Base-by-base conservation (phyloP, 2,329 filamentous ascomycete genomes). In the Microcera coccophila region DNA sequence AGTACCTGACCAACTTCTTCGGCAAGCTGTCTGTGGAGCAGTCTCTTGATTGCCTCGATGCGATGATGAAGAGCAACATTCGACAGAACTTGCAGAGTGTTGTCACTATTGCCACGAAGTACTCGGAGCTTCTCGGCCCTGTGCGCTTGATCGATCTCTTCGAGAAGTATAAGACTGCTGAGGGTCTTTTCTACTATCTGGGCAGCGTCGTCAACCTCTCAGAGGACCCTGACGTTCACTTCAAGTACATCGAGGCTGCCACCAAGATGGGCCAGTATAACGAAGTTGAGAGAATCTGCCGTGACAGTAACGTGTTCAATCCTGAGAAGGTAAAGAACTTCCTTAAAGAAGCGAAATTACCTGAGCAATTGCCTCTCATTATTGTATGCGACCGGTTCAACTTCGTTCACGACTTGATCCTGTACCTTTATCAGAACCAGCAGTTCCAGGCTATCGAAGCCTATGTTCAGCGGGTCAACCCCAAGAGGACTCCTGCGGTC, bases 311-410 rank as follows among this genome's bases (percentile, higher is more conserved):
- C 65, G 78, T 79, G 61, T 91, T 90, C 70, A 91, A 96, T 65
- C 79, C 90, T 0, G 90, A 96, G 68, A 95, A 95, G 75, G 89
- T 96, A 44, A 96, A 96, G 78, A 98, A 98, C 74, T 98, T 97
- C 80, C 74, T 98, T 49, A 98, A 98, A 73, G 94, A 98, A 66
- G 91, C 93, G 41, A 86, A 84, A 54, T 75, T 98, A 34, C 83
- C 85, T 2, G 93, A 98, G 67, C 91, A 96, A 71, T 78, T 98
- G 33, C 93, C 93, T 33, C 75, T 98, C 41, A 98, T 98, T 70
- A 96, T 97, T 57, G 90, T 98, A 45, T 98, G 94, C 70, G 93
- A 98, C 64, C 88, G 91, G n/a, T 96, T 94, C 79, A 95, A 97
- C 73, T 95, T 98, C 62, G 89, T 97, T 32, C 93, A 98, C 62